These are phyloP conservation scores for Tricholoma terreum DNA, from an alignment of 768 basidiomycete species.

Conservation along the genomic window DNA sequence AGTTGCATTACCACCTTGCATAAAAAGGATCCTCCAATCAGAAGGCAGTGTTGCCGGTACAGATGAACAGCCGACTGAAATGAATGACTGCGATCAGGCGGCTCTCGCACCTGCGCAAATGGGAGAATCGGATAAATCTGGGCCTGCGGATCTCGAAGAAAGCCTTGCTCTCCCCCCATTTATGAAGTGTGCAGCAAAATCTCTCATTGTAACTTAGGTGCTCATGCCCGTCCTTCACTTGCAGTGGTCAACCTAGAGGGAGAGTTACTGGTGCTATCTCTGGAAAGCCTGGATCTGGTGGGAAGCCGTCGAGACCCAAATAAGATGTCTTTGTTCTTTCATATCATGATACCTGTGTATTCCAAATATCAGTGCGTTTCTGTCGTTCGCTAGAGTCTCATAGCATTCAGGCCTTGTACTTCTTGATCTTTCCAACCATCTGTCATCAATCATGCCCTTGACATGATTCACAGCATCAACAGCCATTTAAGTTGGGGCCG, in stretches of 20 bases:
- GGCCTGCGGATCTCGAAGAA: background rate
- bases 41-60: background rate
- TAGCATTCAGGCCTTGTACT: background rate
- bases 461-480: background rate
- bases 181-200: background rate
- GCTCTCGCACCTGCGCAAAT: too few relatives aligned
- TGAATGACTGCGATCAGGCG: too few relatives aligned
- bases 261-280: background rate
- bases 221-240: background rate
- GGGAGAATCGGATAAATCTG: too few relatives aligned
- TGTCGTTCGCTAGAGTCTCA: background rate
- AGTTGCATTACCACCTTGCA: too few relatives aligned
- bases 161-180: background rate
- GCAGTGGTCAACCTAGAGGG: too few relatives aligned
- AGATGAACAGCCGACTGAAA: too few relatives aligned
- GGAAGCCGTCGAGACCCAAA: slow-evolving; percentile 9
- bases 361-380: background rate
- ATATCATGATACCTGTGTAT: background rate
- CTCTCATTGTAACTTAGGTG: background rate
- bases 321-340: background rate
- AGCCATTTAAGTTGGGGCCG: background rate
- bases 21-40: too few relatives aligned
- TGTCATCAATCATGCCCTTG: background rate
- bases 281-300: slow-evolving; percentile 1
- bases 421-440: background rate